Evolutionary conservation across 2,329 filamentous ascomycete genomes (phyloP).

Genomic region (Xylaria sp.): DNA sequence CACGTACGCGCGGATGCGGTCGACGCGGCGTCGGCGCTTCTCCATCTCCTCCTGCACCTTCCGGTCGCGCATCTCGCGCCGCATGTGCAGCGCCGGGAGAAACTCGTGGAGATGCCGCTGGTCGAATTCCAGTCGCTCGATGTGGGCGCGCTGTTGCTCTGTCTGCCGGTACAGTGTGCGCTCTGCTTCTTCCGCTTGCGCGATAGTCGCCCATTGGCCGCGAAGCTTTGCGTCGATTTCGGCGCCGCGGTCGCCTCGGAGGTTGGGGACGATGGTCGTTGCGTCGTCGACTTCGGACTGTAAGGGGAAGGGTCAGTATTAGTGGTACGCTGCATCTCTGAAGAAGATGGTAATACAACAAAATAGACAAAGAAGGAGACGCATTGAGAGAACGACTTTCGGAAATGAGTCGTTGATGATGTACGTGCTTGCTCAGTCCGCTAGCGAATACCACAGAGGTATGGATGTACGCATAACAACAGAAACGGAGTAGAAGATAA

Average conservation of each 20-base stretch:
- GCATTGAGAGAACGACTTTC: too few species aligned
- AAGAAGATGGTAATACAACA: neutral
- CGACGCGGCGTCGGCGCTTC: neutral
- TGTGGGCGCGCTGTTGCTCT: slow-evolving; percentile 27
- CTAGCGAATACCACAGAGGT: neutral
- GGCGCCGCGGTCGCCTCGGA: neutral
- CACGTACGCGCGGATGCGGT: slow-evolving; percentile 25
- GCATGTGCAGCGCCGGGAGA: slow-evolving; percentile 28
- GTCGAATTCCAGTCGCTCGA: slow-evolving; percentile 26
- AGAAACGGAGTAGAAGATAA: neutral
- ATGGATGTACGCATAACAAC: neutral
- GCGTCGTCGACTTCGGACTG: slow-evolving; percentile 42
- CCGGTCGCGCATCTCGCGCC: slow-evolving; percentile 27
- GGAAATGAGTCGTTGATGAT: too few species aligned
- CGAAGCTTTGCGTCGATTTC: slow-evolving; percentile 28
- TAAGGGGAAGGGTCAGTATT: slow-evolving; percentile 2
- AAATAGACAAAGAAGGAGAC: too few species aligned
- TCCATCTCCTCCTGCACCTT: neutral
- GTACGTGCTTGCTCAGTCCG: neutral
- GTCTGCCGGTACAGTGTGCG: slow-evolving; percentile 14
- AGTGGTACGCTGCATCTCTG: neutral
- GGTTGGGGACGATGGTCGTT: slow-evolving; percentile 3
- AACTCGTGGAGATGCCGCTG: slow-evolving; percentile 13
- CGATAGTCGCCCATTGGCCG: slow-evolving; percentile 30
- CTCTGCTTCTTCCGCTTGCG: slow-evolving; percentile 18